Base-by-base conservation (phyloP, 768 basidiomycete species). In the Ramaria rubella region DNA sequence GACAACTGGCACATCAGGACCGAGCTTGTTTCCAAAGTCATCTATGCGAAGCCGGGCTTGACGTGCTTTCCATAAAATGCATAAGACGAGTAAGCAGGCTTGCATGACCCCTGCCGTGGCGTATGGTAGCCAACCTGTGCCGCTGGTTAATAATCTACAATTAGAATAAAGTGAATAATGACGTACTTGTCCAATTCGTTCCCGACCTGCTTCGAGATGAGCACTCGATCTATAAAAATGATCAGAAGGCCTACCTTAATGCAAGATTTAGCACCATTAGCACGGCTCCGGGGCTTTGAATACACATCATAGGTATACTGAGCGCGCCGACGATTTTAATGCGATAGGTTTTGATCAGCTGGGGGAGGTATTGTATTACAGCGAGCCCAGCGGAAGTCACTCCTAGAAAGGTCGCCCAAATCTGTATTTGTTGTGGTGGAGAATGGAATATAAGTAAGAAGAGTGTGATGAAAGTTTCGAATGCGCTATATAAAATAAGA, bases 301-400 rank as follows among this genome's bases (percentile, higher is more conserved):
- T 90, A 48, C 82, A 72, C 95, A 99, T 97, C 83, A 92, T 97
- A 1, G 88, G 87, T 56, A 99, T 89, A 65, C 91, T 94, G 15
- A 98, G 75, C 0, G 93, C 92, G 2, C 95, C 95, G 8, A 98
- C 94, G 12, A 95, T 79, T 64, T 84, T 87, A 29, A 79, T 69
- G 4, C 72, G 73, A 63, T 86, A 96, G 1, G 94, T 98, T 59
- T 86, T 82, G 12, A 80, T 61, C 24, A 99, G 75, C 68, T 96
- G 94, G 0, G 95, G 94, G 0, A 84, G 78, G 59, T 97, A 99
- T 69, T 99, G 94, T 5, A 88, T 72, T 4, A 82, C 81, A 1
- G 93, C 87, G 5, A 96, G 79, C 1, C 84, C 34, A 2, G 90
- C 86, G 1, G 90, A 86, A 1, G 83, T 78, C 23, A 97, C 72